Percentiles rank a stretch among this genome's conserved stretches.
Evolutionary conservation across 2,329 filamentous ascomycete genomes (phyloP).

Genomic region (Cercospora citrullina): DNA sequence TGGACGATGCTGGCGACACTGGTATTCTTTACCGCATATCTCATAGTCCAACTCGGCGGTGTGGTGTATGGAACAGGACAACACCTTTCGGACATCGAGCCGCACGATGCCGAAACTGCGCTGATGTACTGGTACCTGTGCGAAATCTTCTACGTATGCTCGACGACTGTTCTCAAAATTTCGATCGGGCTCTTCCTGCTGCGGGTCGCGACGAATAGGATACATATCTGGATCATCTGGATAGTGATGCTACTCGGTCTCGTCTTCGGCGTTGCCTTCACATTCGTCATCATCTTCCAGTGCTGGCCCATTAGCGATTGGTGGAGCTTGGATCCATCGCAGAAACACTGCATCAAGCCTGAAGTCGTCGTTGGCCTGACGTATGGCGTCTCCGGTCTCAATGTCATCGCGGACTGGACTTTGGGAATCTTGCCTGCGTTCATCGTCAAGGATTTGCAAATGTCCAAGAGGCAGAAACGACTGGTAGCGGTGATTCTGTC

Average conservation of each 20-base stretch:
- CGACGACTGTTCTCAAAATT: constrained; percentile 52
- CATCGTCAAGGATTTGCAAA: constrained; percentile 46
- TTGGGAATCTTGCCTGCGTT: constrained; percentile 46
- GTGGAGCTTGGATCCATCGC: constrained; percentile 48
- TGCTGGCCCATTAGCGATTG: constrained; percentile 55
- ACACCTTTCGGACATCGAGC: constrained; percentile 39
- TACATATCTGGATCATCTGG: constrained; percentile 51
- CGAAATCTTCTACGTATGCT: constrained; percentile 55
- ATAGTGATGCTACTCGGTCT: constrained; percentile 49
- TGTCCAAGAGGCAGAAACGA: constrained; percentile 42
- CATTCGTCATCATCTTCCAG: constrained; percentile 55
- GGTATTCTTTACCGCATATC: constrained; percentile 43
- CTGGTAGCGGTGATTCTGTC: constrained; percentile 43
- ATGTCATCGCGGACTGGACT: constrained; percentile 46
- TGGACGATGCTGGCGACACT: constrained; percentile 44
- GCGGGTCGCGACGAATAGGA: constrained; percentile 49
- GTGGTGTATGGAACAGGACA: constrained; percentile 44
- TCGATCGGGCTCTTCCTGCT: constrained; percentile 57
- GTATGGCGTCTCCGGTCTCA: constrained; percentile 38
- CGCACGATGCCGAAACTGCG: constrained; percentile 26
- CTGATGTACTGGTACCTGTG: constrained; percentile 56
- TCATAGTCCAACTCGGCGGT: constrained; percentile 44
- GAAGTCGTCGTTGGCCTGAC: constrained; percentile 50
- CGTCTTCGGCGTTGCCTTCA: constrained; percentile 50
- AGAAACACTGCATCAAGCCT: constrained; percentile 46